A percentile compares a stretch with the other conserved stretches of the same genome.
Evolutionary conservation across 2,329 filamentous ascomycete species (phyloP).

Genomic region (Fusarium devonianum): DNA sequence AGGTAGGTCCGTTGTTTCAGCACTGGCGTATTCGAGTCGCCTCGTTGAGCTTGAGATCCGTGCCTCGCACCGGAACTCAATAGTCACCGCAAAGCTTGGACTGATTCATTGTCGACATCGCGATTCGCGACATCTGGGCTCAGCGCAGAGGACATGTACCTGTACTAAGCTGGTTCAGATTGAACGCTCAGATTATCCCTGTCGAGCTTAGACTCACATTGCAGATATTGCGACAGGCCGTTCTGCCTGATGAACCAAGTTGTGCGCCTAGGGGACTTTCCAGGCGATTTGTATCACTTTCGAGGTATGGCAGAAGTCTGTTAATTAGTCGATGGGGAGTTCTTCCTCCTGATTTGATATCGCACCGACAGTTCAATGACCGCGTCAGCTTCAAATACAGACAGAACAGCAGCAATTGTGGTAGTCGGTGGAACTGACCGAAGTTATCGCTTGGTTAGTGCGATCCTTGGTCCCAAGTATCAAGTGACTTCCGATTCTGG

Average conservation of each 20-base stretch:
- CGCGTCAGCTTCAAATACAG: no score
- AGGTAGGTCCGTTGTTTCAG: constrained; percentile 24
- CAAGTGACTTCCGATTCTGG: neutral
- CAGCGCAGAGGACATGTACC: neutral
- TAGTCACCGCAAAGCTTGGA: neutral
- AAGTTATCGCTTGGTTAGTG: neutral
- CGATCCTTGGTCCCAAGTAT: no score
- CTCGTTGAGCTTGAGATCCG: constrained; percentile 1
- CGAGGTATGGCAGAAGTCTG: no score
- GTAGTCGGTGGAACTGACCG: neutral
- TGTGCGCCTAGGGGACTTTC: no score
- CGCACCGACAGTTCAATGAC: no score
- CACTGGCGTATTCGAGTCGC: constrained; percentile 1
- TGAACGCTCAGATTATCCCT: constrained; percentile 5
- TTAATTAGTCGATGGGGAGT: no score
- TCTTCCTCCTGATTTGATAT: no score
- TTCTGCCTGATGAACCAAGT: no score
- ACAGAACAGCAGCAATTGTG: neutral
- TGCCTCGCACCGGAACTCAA: neutral
- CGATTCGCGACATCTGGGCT: neutral
- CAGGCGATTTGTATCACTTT: no score
- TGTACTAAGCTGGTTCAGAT: constrained; percentile 1
- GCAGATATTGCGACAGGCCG: no score
- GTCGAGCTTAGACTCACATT: constrained; percentile 1
- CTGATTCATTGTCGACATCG: neutral